Evolutionary conservation across 2,329 filamentous ascomycete genomes (phyloP), one percentile per base, ranked within the genome.

Genomic region (Penicillium sp.): DNA sequence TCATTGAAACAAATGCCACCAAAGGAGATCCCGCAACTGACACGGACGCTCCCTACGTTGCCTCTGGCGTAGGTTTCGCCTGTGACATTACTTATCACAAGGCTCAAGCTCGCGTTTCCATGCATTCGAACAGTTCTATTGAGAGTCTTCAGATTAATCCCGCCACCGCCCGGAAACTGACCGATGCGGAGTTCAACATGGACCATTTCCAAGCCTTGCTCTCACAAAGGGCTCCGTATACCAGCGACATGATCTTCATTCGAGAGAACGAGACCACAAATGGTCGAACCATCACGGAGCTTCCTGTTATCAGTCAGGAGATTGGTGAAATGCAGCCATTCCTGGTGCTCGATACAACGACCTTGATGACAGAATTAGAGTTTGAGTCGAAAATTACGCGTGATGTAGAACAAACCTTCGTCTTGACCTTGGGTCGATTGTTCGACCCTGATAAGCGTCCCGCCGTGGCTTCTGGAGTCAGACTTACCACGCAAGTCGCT

Each of bases 41-140:
- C 5, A 25, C 43, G 40, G 13, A 52, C 24, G 36, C 39, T 24
- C 6, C 54, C 12, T 63, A 61, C 40, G 54, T 56, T 3, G 61
- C 63, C 1, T 58, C 57, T 1, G 62, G 63, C 3, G 53, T 53
- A 13, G 57, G 63, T n/a, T 66, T 66, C 47, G 64, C 61, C 28
- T 67, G 65, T 48, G 59, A 61, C 12, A 58, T 67, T 6, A 35
- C 52, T 7, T 67, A 67, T 36, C 50, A 55, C 11, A 57, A 62
- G 45, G 63, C 63, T 1, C 44, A 62, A 7, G 65, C 63, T 9
- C 49, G 51, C 27, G 48, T 67, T 2, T 50, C 51, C 3, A 66
- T 67, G 63, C 65, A 66, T 43, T 61, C 64, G 8, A 67, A 67
- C 43, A 66, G 64, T 41, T 66, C 65, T 7, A 63, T 67, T 34